Base-by-base conservation (phyloP, 176 grass and related monocot genomes). In the Zizania latifolia region DNA sequence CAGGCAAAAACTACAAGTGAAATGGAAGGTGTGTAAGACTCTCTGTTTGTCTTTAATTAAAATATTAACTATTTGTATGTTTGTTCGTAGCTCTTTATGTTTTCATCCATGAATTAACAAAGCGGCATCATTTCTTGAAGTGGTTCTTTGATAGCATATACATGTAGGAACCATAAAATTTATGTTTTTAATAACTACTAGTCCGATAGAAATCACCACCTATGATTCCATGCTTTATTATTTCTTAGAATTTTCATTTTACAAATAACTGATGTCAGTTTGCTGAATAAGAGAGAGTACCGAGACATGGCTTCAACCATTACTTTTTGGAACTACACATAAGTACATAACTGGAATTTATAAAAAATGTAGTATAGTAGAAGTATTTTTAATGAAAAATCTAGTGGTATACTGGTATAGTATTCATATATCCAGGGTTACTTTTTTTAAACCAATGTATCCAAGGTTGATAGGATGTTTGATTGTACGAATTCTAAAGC, bases 11-110 rank as follows among this genome's bases (percentile, higher is more conserved):
- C 75, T 22, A 72, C 87, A 34, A 68, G 21, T 46, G 95, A 99
- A 81, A 94, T 94, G 82, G 95, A 99, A 99, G 95, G 95, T 92
- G 72, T 33, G 32, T 53, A 53, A 53, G 8, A 6, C 22, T 51
- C 19, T 53, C 15, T 53, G 48, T 45, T 17, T 45, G 15, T 22
- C 38, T 46, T 33, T 24, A 50, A 38, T 58, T 3, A 51, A 58
- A 27, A 29, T 60, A 50, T 53, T 73, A 12, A 5, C 8, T 50
- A 1, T 61, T 59, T 72, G 15, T 4, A 7, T 50, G 2, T 61
- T 68, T 15, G 4, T 53, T 4, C 26, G 5, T 38, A 54, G 8
- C 10, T 69, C 21, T 43, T 13, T 21, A 40, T 56, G 23, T 30
- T 48, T 15, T 41, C 1, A 48, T 63, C 26, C 19, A 23, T 50